phyloP scores from a whole-genome alignment of 148 eudicot species.

The Talinum fruticosum region DNA sequence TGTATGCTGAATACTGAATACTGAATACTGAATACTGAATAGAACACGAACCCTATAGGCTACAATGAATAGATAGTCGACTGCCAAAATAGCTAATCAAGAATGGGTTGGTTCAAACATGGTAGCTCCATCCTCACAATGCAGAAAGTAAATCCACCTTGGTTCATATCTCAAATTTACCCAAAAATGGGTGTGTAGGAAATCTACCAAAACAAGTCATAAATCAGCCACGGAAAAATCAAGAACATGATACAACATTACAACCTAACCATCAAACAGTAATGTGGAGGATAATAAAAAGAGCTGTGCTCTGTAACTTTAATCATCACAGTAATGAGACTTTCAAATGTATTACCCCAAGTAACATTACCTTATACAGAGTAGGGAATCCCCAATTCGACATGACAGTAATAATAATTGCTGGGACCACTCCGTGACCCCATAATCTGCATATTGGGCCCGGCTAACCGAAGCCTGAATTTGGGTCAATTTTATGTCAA shows the following conservation, averaged over 20 bases:
- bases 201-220: neutral
- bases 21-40: neutral
- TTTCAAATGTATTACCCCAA: too few relatives aligned
- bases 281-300: neutral
- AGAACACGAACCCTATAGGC: conserved; percentile 17
- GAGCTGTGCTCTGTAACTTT: too few relatives aligned
- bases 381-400: neutral
- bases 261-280: neutral
- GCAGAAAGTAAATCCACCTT: neutral
- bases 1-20: neutral
- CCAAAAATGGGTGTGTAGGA: neutral
- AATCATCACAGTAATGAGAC: too few relatives aligned
- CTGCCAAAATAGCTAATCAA: neutral
- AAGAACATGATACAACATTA: neutral
- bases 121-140: neutral
- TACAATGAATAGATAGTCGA: conserved; percentile 7
- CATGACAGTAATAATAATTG: neutral
- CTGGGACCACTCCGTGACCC: neutral
- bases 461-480: neutral
- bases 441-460: neutral
- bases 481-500: neutral
- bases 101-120: conserved; percentile 13
- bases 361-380: neutral
- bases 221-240: neutral
- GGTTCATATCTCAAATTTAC: conserved; percentile 15